A percentile compares a stretch with the other conserved stretches of the same genome.
phyloP scores from a whole-genome alignment of 2,329 filamentous ascomycete species.

The Nemania sp. region DNA sequence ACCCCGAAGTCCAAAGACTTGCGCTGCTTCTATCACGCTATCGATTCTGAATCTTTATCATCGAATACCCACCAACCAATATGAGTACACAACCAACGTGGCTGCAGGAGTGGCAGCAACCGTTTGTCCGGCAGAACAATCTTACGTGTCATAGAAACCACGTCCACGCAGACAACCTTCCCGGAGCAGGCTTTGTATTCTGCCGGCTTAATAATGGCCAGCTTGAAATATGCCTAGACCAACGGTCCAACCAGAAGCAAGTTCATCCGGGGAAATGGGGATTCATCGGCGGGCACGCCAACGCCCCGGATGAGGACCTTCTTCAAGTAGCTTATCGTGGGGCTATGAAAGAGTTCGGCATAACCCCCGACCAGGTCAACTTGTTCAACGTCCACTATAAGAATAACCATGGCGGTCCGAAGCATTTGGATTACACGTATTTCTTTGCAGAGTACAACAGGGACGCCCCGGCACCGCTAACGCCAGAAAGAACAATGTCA shows the following conservation, averaged over 20 bases:
- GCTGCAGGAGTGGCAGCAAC: constrained; percentile 8
- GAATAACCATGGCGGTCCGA: constrained; percentile 19
- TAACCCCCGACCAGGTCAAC: constrained; percentile 3
- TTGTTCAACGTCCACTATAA: neutral
- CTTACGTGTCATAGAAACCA: constrained; percentile 10
- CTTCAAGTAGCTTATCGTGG: constrained; percentile 1
- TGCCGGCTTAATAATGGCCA: constrained; percentile 2
- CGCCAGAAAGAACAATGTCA: neutral
- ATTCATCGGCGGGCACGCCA: constrained; percentile 14
- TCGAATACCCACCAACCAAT: no score
- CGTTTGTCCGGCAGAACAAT: constrained; percentile 4
- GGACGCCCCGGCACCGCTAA: neutral
- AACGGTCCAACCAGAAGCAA: neutral
- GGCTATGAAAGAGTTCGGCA: constrained; percentile 4
- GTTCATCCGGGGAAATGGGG: constrained; percentile 6
- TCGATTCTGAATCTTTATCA: no score
- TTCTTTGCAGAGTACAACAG: constrained; percentile 20
- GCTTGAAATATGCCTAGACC: constrained; percentile 20
- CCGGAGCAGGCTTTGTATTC: constrained; percentile 14
- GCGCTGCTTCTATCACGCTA: no score
- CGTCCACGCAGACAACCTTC: constrained; percentile 11
- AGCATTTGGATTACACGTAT: constrained; percentile 19
- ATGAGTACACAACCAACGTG: no score
- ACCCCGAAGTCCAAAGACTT: no score
- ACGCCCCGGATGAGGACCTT: neutral